Evolutionary conservation across 2,329 filamentous ascomycete species (phyloP), one percentile per base, ranked within the genome.

Genomic region (Periconia sp.): DNA sequence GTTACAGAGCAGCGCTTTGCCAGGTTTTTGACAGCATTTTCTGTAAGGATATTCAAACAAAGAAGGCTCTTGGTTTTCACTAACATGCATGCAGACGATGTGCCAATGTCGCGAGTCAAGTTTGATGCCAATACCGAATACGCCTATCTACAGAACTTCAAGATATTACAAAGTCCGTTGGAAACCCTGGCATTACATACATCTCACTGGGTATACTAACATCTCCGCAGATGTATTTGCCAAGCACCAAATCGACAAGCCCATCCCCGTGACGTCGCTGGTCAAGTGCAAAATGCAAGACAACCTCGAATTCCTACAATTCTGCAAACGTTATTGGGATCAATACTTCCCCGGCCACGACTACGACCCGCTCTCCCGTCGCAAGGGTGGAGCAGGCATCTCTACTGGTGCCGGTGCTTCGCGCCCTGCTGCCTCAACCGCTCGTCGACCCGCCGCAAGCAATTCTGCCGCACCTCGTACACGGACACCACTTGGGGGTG

Each of bases 221-320:
- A 17, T n/a, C 23, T 2, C 7, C n/a, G 20, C 67, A 92, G 93
- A 92, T 75, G 82, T 84, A 61, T 97, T 97, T 72, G 82, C 86
- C 58, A 90, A 89, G 76, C 92, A 97, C 78, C 81, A 86, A 60
- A 84, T 99, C 79, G 92, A 97, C 68, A 92, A 92, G 74, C 88
- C 89, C 27, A 87, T 99, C 65, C 91, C 91, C 55, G 91, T 97
- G 73, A 86, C 96, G 75, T 81, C 84, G 54, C 86, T 99, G 55
- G 85, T 94, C 68, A 99, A 97, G 77, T 99, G 94, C 83, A 97
- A 96, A 82, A 99, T 99, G 93, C 94, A 99, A 83, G 94, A 99
- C 77, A 99, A 99, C 80, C 89, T 99, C 66, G 94, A 97, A 73
- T 99, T 99, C 75, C 82, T 99, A 56, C 94, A 99, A 79, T 99